Percentiles rank a stretch among this genome's conserved stretches.
These are phyloP conservation scores for Fraxinus pennsylvanica DNA, from an alignment of 257 asterid species.

Conservation along the genomic window DNA sequence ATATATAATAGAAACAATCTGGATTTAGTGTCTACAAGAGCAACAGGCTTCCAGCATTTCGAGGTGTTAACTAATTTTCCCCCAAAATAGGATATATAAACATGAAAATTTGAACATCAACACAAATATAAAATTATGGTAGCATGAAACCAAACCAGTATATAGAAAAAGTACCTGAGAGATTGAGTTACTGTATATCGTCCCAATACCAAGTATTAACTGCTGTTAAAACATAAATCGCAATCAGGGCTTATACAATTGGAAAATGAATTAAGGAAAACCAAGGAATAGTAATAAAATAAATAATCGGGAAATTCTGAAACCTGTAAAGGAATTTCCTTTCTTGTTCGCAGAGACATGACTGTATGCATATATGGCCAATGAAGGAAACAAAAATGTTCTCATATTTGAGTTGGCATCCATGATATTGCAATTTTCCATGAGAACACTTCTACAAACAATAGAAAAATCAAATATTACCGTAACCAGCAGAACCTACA, in stretches of 20 bases:
- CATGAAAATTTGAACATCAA: neutral
- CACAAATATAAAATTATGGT: neutral
- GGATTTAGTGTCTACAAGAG: neutral
- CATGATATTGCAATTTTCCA: slow-evolving; percentile 7
- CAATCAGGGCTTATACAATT: slow-evolving; percentile 12
- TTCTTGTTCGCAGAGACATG: slow-evolving; percentile 12
- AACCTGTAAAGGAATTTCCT: slow-evolving; percentile 28
- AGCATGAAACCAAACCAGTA: neutral
- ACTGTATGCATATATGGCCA: slow-evolving; percentile 18
- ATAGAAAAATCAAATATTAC: neutral
- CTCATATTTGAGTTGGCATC: slow-evolving; percentile 29
- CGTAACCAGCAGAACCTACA: neutral
- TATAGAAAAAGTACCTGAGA: slow-evolving; percentile 28
- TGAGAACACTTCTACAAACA: neutral
- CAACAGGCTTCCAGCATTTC: neutral
- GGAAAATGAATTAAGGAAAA: neutral
- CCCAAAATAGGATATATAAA: neutral
- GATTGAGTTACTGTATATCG: slow-evolving; percentile 22
- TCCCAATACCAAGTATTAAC: slow-evolving; percentile 21
- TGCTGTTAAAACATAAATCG: slow-evolving; percentile 20
- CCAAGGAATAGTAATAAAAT: slow-evolving; percentile 18
- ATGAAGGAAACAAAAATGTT: slow-evolving; percentile 29
- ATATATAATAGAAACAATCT: too few relatives aligned
- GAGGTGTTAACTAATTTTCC: neutral
- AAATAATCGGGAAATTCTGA: slow-evolving; percentile 17